Evolutionary conservation across 352 stramenopile species (phyloP).

Genomic region (Lagenidium giganteum): DNA sequence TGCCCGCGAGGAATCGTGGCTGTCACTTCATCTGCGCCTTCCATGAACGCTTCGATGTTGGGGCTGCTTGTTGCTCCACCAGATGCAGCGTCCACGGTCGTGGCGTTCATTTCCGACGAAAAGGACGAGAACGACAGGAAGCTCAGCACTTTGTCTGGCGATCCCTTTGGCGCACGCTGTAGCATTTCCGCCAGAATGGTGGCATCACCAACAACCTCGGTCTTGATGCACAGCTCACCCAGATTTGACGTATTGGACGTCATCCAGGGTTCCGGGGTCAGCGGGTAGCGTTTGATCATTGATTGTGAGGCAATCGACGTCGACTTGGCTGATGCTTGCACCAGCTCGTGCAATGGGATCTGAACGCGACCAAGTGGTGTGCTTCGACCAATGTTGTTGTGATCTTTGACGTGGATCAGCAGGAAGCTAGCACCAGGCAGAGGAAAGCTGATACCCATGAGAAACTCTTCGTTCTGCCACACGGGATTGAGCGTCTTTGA

Average conservation of each 20-base stretch:
- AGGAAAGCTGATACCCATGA: conserved; percentile 50
- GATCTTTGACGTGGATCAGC: conserved; percentile 69
- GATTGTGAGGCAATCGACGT: conserved; percentile 48
- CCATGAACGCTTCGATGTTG: neutral
- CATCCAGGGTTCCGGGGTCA: conserved; percentile 71
- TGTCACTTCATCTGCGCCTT: conserved; percentile 41
- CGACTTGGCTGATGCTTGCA: conserved; percentile 38
- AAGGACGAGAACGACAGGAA: conserved; percentile 53
- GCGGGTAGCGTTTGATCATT: conserved; percentile 44
- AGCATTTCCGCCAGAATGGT: conserved; percentile 51
- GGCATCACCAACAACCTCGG: conserved; percentile 51
- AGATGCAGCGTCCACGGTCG: no score
- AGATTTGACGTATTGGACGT: conserved; percentile 48
- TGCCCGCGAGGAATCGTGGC: conserved; percentile 33
- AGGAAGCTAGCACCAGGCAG: conserved; percentile 37
- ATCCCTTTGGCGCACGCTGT: conserved; percentile 23
- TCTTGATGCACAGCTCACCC: conserved; percentile 63
- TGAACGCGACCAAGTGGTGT: conserved; percentile 63
- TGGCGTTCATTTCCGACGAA: conserved; percentile 23
- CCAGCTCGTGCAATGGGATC: conserved; percentile 57
- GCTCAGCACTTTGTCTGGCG: conserved; percentile 43
- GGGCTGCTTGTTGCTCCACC: conserved; percentile 15
- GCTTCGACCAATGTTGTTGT: conserved; percentile 60
- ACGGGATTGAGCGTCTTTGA: conserved; percentile 66
- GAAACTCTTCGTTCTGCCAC: conserved; percentile 58